These are phyloP conservation scores for Zygoascus flipseniorum DNA, from an alignment of 805 yeast species.

Conservation along the genomic window DNA sequence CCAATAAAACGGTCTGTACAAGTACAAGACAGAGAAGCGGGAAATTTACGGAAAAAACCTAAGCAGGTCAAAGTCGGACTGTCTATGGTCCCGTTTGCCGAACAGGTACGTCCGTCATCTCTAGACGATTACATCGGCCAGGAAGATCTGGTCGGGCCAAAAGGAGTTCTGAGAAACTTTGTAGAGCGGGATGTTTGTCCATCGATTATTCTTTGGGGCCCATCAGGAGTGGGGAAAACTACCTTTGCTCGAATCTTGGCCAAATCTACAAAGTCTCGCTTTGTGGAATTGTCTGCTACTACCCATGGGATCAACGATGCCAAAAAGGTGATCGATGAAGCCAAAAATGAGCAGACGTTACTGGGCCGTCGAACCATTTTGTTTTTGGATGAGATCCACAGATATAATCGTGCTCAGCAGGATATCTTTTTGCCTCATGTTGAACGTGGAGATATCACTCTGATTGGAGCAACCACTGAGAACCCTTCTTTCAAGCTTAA, in stretches of 20 bases:
- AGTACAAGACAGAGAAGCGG: neutral
- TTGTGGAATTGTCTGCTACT: slow-evolving; percentile 83
- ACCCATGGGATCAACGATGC: slow-evolving; percentile 59
- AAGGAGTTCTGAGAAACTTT: slow-evolving; percentile 59
- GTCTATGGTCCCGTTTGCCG: slow-evolving; percentile 51
- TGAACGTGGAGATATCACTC: slow-evolving; percentile 70
- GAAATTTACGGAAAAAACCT: neutral
- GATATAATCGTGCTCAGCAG: slow-evolving; percentile 81
- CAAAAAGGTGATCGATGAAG: slow-evolving; percentile 48
- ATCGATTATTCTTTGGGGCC: slow-evolving; percentile 88
- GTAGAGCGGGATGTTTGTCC: slow-evolving; percentile 47
- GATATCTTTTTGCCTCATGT: slow-evolving; percentile 77
- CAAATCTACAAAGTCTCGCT: slow-evolving; percentile 33
- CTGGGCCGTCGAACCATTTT: slow-evolving; percentile 54
- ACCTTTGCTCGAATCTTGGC: slow-evolving; percentile 74
- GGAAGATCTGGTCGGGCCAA: slow-evolving; percentile 55
- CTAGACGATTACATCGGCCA: slow-evolving; percentile 80
- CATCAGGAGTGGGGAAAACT: slow-evolving; percentile 94
- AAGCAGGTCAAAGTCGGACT: neutral
- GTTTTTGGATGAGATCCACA: slow-evolving; percentile 88
- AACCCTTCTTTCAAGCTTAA: slow-evolving; percentile 80
- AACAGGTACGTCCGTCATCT: slow-evolving; percentile 67
- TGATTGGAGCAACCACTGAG: slow-evolving; percentile 97
- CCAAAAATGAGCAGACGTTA: slow-evolving; percentile 37
- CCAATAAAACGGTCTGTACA: neutral